Evolutionary conservation across 2,329 filamentous ascomycete genomes (phyloP).

Genomic region (Erysiphe pisi): DNA sequence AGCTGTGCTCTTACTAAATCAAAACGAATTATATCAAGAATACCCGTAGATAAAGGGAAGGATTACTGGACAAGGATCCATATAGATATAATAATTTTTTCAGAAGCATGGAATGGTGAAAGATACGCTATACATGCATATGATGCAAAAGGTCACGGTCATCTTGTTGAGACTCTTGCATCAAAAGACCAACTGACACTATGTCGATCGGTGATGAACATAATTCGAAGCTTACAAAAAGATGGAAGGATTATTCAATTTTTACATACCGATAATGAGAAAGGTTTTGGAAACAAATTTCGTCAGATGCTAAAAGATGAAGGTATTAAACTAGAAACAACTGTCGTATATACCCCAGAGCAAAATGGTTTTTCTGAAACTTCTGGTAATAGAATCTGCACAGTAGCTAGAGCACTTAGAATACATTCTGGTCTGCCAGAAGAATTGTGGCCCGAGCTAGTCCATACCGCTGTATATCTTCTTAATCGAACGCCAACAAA

Average conservation of each 20-base stretch:
- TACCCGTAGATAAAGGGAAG: background rate
- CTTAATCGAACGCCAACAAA: background rate
- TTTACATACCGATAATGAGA: conserved; percentile 11
- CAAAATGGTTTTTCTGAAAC: conserved; percentile 23
- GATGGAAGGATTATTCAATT: background rate
- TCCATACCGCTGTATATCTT: background rate
- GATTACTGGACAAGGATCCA: conserved; percentile 11
- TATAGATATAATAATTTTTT: conserved; percentile 16
- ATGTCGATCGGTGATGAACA: background rate
- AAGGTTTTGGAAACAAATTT: background rate
- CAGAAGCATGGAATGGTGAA: conserved; percentile 14
- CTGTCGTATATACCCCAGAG: background rate
- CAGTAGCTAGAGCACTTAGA: background rate
- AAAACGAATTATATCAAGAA: conserved; percentile 21
- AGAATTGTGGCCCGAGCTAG: conserved; percentile 18
- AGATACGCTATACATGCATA: conserved; percentile 2
- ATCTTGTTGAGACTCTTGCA: conserved; percentile 8
- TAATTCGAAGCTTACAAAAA: background rate
- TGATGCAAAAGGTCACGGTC: conserved; percentile 1
- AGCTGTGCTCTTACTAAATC: conserved; percentile 2
- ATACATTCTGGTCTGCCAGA: background rate
- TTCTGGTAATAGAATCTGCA: conserved; percentile 13
- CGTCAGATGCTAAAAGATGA: background rate
- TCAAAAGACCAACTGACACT: conserved; percentile 9
- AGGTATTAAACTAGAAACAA: conserved; percentile 6